phyloP scores from a whole-genome alignment of 768 basidiomycete genomes.

The Dacryopinax primogenitus region DNA sequence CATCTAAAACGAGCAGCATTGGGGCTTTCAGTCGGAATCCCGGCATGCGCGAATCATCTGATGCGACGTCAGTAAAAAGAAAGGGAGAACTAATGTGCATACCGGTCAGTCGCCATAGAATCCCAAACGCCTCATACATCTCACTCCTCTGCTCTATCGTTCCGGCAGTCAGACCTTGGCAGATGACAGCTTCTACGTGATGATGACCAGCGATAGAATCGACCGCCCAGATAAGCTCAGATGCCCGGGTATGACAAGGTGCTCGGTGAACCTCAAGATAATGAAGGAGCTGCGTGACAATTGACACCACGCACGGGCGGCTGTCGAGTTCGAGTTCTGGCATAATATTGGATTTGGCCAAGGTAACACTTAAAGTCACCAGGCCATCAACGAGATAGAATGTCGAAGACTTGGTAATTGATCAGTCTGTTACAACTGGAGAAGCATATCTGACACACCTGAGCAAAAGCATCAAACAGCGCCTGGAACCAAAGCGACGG shows the following conservation, averaged over 20 bases:
- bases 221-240: conserved; percentile 70
- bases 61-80: neutral
- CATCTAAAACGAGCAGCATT: conserved; percentile 76
- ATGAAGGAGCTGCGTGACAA: conserved; percentile 55
- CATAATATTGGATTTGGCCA: conserved; percentile 41
- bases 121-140: conserved; percentile 78
- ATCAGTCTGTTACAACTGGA: conserved; percentile 15
- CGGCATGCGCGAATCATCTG: conserved; percentile 71
- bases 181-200: conserved; percentile 68
- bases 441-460: conserved; percentile 30
- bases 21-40: conserved; percentile 75
- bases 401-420: conserved; percentile 36
- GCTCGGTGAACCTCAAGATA: conserved; percentile 57
- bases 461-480: conserved; percentile 42
- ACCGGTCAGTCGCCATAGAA: conserved; percentile 85
- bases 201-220: conserved; percentile 42
- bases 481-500: conserved; percentile 49
- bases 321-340: conserved; percentile 46
- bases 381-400: conserved; percentile 58
- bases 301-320: conserved; percentile 41
- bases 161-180: conserved; percentile 52
- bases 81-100: conserved; percentile 16
- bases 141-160: conserved; percentile 38
- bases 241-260: conserved; percentile 68
- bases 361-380: conserved; percentile 41